Percentiles rank a stretch among this genome's conserved stretches.
Conservation (phyloP, 176 grass and related monocot species). For the Carex cristatella region DNA sequence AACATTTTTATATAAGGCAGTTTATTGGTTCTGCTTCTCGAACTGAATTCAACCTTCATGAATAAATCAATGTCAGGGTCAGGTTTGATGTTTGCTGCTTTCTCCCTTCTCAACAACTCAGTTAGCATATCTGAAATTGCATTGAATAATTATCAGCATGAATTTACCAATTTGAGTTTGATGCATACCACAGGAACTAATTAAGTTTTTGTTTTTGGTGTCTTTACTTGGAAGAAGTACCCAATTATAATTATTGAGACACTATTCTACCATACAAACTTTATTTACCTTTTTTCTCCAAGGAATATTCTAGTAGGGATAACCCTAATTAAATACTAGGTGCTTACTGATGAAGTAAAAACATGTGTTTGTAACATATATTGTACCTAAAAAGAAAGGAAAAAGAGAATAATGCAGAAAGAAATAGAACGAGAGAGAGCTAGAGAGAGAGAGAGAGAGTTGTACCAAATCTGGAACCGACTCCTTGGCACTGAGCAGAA, state of each 20-base stretch:
- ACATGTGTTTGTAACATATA: neutral
- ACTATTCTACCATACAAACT: no score
- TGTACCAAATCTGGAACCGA: conserved; percentile 66
- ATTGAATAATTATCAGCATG: neutral
- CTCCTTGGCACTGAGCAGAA: conserved; percentile 77
- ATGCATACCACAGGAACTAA: no score
- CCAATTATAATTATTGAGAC: no score
- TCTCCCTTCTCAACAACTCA: conserved; percentile 78
- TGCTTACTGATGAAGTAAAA: neutral
- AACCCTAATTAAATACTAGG: neutral
- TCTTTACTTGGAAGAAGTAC: no score
- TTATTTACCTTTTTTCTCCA: no score
- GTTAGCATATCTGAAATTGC: conserved; percentile 59
- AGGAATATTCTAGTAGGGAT: no score
- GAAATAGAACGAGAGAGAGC: no score
- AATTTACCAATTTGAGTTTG: neutral
- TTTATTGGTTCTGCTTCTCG: neutral
- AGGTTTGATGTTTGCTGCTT: conserved; percentile 77
- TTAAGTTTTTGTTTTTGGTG: no score
- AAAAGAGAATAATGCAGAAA: neutral
- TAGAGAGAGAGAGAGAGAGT: neutral
- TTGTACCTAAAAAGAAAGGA: neutral
- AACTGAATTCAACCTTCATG: conserved; percentile 60
- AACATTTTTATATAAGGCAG: neutral
- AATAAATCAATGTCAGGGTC: conserved; percentile 83